Evolutionary conservation across 768 basidiomycete species (phyloP), one percentile per base, ranked within the genome.

Genomic region (Pulveroboletus frians): DNA sequence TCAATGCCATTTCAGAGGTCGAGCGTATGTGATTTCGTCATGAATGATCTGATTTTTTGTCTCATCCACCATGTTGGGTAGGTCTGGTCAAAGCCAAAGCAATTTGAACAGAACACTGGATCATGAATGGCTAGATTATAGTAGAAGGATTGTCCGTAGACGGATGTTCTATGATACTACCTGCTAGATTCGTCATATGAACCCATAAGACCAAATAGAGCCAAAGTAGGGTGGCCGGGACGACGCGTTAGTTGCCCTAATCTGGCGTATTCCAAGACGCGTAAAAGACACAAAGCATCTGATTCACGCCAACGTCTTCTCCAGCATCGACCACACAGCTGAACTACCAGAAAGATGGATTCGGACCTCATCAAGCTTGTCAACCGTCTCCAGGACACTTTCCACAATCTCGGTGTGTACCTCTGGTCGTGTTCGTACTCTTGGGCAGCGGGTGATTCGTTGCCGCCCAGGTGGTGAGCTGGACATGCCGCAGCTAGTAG

Each of bases 381-480:
- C 38, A 96, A 96, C 75, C 88, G 85, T 72, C 84, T 97, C 47
- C 93, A 97, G 72, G 91, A 92, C 61, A 92, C 90, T 49, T 92
- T 92, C 72, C 80, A 75, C 69, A 91, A 92, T 61, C 79, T 92
- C 44, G 90, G 89, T 89, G 57, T 58, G 85, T 72, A 43, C 44
- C 32, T 43, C 29, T 5, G 17, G 18, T 47, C 58, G 40, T 51
- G 14, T 43, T 40, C 27, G 21, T 40, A 14, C 31, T 4, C 35
- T 20, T 46, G 51, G 37, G 44, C 55, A 42, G 26, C 20, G 38
- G 49, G 49, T 50, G 39, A 52, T 31, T 31, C 47, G 11, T 40
- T 58, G 45, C 53, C 50, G 26, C 45, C 26, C 62, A 92, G 89
- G 88, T 47, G 90, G 90, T 52, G 88, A 92, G 72, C 75, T 92